Base-by-base conservation (phyloP, 805 yeast genomes). In the Pichia phayaonensis region DNA sequence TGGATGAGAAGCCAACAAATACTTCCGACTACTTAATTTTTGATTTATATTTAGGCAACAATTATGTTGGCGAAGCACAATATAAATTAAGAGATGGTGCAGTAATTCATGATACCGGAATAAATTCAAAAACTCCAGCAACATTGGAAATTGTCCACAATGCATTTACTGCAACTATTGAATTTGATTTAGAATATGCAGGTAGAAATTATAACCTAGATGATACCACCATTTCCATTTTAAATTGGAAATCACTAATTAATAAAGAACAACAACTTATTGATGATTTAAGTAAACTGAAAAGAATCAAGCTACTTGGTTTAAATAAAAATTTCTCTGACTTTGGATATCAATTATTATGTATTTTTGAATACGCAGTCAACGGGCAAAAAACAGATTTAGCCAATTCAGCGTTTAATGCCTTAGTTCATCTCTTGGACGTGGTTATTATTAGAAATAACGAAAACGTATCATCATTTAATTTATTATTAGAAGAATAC, bases 181-280 rank as follows among this genome's bases (percentile, higher is more conserved):
- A 84, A 55, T 58, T 86, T 20, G 71, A 76, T 18, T 70, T 86
- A 0, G 81, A 77, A 47, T 87, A 85, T 62, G 79, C 82, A 49
- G 96, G 96, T 24, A 83, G 76, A 56, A 63, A 70, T 16, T 84
- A 71, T 67, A 85, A 86, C 58, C 67, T 80, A 20, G 88, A 83
- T 52, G 47, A 67, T 7, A 67, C 82, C 4, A 71, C 84, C 51
- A 79, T 76, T 41, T 72, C 74, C 31, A 67, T 87, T 44, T 62
- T 82, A 55, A 73, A 75, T 52, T 80, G 83, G 77, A 77, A 71
- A 51, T 62, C 72, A 23, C 58, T 68, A 10, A 64, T 64, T 46
- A 73, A 71, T 8, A 53, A 57, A 21, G 62, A 73, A 52, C 70
- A 71, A 47, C 75, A 74, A 45, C 71, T 83, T 44, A 63, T 77